A percentile compares a stretch with the other conserved stretches of the same genome.
Evolutionary conservation across 2,329 filamentous ascomycete genomes (phyloP).

Genomic region (Beauveria sp.): DNA sequence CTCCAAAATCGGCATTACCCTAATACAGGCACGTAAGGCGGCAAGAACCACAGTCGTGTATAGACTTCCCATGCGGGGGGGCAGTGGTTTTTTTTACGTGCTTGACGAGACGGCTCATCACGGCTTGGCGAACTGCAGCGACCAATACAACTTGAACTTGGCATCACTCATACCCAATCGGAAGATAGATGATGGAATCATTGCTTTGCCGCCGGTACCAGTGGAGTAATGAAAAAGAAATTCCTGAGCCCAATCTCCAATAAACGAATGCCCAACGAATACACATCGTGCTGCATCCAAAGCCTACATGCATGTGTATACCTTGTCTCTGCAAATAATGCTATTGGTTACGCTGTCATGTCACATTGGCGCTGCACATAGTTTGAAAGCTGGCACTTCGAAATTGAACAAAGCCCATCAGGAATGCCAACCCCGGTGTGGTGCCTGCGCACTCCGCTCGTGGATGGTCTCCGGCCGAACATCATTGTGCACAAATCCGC

Average conservation of each 20-base stretch:
- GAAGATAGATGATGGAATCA: not conserved
- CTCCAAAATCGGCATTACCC: not conserved
- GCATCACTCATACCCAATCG: not conserved
- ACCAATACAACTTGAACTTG: not conserved
- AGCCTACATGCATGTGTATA: not conserved
- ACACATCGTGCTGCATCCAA: not conserved
- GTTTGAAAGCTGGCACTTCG: no score
- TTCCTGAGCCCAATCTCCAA: not conserved
- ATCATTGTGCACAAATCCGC: no score
- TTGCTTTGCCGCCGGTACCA: not conserved
- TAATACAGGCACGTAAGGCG: not conserved
- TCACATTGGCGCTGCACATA: no score
- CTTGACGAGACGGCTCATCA: not conserved
- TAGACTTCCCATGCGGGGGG: not conserved
- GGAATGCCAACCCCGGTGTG: no score
- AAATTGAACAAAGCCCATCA: no score
- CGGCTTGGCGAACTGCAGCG: not conserved
- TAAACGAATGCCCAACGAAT: not conserved
- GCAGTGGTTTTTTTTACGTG: not conserved
- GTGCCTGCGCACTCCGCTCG: no score
- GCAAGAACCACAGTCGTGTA: not conserved
- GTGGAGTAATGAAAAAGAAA: not conserved
- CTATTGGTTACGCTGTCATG: not conserved
- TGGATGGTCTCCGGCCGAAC: no score
- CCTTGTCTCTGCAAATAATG: not conserved